Percentiles rank a stretch among this genome's conserved stretches.
These are phyloP conservation scores for Colletotrichum endophyticum DNA, from an alignment of 2,329 filamentous ascomycete genomes.

Conservation along the genomic window DNA sequence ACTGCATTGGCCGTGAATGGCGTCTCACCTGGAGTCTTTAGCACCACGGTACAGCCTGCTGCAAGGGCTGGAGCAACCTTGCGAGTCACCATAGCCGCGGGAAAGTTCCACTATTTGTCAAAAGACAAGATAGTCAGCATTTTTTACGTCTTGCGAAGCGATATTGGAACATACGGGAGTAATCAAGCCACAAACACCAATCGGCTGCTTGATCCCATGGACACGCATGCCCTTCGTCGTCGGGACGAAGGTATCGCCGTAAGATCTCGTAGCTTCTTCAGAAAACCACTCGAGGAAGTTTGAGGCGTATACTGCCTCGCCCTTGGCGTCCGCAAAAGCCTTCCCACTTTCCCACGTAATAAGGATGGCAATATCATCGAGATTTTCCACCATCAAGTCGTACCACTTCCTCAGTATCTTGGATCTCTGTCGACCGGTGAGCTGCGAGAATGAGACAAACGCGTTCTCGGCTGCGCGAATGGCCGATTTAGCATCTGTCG, in stretches of 20 bases:
- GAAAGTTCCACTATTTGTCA: constrained; percentile 76
- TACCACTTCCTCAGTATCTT: constrained; percentile 82
- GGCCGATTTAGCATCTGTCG: constrained; percentile 77
- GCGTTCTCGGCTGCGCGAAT: constrained; percentile 84
- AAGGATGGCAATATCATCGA: constrained; percentile 79
- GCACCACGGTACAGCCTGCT: constrained; percentile 91
- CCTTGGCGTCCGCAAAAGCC: constrained; percentile 75
- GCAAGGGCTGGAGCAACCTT: constrained; percentile 80
- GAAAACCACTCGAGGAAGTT: constrained; percentile 83
- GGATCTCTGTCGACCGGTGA: constrained; percentile 76
- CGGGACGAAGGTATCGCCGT: constrained; percentile 77
- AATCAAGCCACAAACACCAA: constrained; percentile 85
- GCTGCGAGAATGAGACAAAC: constrained; percentile 71
- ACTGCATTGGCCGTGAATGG: constrained; percentile 89
- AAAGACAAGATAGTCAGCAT: not conserved
- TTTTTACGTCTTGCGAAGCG: not conserved
- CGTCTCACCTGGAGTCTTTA: constrained; percentile 90
- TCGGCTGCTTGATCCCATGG: constrained; percentile 80
- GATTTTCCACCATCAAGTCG: constrained; percentile 78
- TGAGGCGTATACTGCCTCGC: constrained; percentile 75
- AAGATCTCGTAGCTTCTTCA: constrained; percentile 75
- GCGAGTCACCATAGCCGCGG: constrained; percentile 75
- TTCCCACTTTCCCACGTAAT: constrained; percentile 94
- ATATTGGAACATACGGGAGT: constrained; percentile 59
- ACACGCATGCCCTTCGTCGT: constrained; percentile 75